Evolutionary conservation across 2,329 filamentous ascomycete species (phyloP), one percentile per base, ranked within the genome.

Genomic region (Beauveria caledonica): DNA sequence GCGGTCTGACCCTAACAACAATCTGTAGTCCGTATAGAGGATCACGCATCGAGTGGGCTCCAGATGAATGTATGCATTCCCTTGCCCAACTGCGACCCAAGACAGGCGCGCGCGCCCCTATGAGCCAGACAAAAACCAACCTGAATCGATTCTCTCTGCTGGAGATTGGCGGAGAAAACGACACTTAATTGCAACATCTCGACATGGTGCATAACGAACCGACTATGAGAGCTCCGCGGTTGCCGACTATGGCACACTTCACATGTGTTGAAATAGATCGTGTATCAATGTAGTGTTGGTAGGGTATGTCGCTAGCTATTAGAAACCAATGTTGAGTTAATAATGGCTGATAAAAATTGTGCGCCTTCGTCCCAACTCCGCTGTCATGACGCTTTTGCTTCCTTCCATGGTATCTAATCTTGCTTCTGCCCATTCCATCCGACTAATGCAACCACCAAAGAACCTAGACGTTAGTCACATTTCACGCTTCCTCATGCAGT

Each of bases 11-110:
- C n/a, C 42, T 72, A 71, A 50, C n/a, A 19, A 63, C 4, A 21
- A 78, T 74, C 60, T 71, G 74, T 60, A 84, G 82, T 15, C 80
- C 79, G 33, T 95, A 94, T 75, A 90, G 86, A 68, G 80, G 82
- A 23, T 84, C 80, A 62, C 86, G 80, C 63, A 87, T 95, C 65
- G 84, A 87, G 15, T 93, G 86, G 80, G 85, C 80, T 63, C 72
- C 76, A 0, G 90, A 95, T 66, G 88, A 92, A 66, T 95, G 90
- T 68, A 82, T 83, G 42, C 79, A 81, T 60, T 79, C 86, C 1
- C 70, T 87, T 52, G 70, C 77, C 46, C 60, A 60, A 9, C 62
- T 65, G 42, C 68, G 54, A 66, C 48, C 71, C 64, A 62, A 66
- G 63, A 62, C 60, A 55, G 53, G 40, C 40, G n/a, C 25, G 25